Conservation (phyloP, 2,329 filamentous ascomycete genomes). For the Claviceps digitariae region DNA sequence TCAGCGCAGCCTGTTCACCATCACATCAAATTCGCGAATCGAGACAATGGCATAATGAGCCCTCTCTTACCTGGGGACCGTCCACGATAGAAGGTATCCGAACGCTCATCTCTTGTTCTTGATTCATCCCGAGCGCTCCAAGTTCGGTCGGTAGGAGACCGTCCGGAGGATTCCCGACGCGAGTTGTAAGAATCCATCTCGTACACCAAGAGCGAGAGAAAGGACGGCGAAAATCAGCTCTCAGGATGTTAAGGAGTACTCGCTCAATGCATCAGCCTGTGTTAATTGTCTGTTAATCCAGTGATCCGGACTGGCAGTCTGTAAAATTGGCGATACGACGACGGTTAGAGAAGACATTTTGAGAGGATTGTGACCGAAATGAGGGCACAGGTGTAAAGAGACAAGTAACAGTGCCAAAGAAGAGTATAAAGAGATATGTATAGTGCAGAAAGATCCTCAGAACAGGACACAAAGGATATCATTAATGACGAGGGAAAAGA, state of each 20-base stretch:
- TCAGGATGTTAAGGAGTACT: background rate
- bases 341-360: constrained; percentile 43
- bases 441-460: constrained; percentile 6
- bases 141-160: constrained; percentile 39
- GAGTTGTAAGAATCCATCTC: constrained; percentile 41
- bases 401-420: constrained; percentile 4
- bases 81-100: constrained; percentile 49
- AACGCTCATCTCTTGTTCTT: constrained; percentile 36
- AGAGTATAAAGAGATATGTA: background rate
- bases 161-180: constrained; percentile 37
- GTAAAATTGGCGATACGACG: constrained; percentile 36
- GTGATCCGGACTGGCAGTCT: constrained; percentile 23
- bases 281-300: constrained; percentile 4
- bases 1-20: background rate
- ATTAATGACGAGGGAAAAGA: constrained; percentile 6
- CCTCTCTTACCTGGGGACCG: constrained; percentile 56
- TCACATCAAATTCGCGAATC: background rate
- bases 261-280: constrained; percentile 3
- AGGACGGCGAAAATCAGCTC: background rate
- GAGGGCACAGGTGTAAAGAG: constrained; percentile 11
- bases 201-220: background rate
- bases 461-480: constrained; percentile 5
- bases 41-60: background rate
- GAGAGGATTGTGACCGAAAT: constrained; percentile 12
- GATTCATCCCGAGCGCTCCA: constrained; percentile 42